Conservation (phyloP, 192 early-diverging fungal species). For the Piromyces sp. region DNA sequence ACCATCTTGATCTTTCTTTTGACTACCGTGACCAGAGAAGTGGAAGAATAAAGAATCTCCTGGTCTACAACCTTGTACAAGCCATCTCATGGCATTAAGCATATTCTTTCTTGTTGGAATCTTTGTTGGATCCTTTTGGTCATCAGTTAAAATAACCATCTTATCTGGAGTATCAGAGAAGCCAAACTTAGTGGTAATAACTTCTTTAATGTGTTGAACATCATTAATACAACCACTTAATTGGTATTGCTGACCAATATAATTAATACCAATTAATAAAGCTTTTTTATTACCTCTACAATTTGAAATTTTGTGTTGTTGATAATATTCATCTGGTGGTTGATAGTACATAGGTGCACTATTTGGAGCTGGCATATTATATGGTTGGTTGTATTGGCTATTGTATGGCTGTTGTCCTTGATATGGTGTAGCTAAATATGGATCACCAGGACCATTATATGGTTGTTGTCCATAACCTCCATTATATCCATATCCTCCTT, state of each 20-base stretch:
- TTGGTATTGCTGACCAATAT: constrained; percentile 40
- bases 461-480: background rate
- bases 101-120: constrained; percentile 19
- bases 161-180: constrained; percentile 28
- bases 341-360: background rate
- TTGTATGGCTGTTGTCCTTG: background rate
- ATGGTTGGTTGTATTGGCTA: background rate
- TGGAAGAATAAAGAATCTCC: constrained; percentile 25
- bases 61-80: constrained; percentile 1
- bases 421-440: background rate
- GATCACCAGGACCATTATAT: background rate
- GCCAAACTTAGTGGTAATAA: constrained; percentile 32
- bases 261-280: constrained; percentile 86
- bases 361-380: background rate
- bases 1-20: constrained; percentile 18
- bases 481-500: background rate
- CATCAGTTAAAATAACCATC: constrained; percentile 51
- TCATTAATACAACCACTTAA: constrained; percentile 38
- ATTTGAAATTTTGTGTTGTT: background rate
- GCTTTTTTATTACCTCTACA: constrained; percentile 24
- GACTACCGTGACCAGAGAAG: constrained; percentile 36
- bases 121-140: constrained; percentile 20
- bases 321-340: background rate
- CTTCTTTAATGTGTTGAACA: constrained; percentile 32
- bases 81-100: constrained; percentile 5